Evolutionary conservation across 176 grass and related monocot genomes (phyloP).

Genomic region (Poa annua): DNA sequence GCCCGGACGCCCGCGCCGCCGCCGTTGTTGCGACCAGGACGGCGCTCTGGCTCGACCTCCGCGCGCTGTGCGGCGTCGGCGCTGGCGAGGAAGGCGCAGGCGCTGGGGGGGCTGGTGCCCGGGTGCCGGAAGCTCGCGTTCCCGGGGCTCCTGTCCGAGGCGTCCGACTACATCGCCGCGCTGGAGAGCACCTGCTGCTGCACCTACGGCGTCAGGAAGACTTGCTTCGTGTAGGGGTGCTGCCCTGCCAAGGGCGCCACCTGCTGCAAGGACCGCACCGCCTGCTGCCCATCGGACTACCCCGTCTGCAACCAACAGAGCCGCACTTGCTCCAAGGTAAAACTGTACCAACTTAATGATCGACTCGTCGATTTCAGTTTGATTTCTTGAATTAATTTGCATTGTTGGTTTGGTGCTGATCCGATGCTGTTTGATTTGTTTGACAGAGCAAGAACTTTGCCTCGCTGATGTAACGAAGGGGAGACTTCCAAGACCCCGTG

Average conservation of each 20-base stretch:
- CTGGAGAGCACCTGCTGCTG: constrained; percentile 89
- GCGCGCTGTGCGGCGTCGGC: too few species aligned
- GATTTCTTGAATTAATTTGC: neutral
- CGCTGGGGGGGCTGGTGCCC: constrained; percentile 75
- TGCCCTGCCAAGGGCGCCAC: constrained; percentile 62
- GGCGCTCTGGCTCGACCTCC: too few species aligned
- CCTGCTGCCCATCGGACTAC: constrained; percentile 67
- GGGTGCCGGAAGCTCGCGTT: constrained; percentile 78
- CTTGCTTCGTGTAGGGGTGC: constrained; percentile 69
- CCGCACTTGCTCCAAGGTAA: constrained; percentile 12
- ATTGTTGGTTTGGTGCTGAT: neutral
- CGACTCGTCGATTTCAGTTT: neutral
- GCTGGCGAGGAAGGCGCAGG: constrained; percentile 54
- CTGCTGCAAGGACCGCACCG: constrained; percentile 65
- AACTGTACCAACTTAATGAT: too few species aligned
- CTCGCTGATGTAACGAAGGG: too few species aligned
- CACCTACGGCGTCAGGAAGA: constrained; percentile 45
- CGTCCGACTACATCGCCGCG: constrained; percentile 79
- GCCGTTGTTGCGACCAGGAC: too few species aligned
- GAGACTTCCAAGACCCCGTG: too few species aligned
- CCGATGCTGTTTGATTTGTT: neutral
- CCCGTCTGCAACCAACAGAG: constrained; percentile 51
- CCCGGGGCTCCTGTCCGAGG: constrained; percentile 66
- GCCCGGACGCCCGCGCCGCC: neutral
- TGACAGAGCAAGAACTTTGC: constrained; percentile 26